Evolutionary conservation across 1,284 basidiomycete species (phyloP).

Genomic region (Schizophyllum commune): DNA sequence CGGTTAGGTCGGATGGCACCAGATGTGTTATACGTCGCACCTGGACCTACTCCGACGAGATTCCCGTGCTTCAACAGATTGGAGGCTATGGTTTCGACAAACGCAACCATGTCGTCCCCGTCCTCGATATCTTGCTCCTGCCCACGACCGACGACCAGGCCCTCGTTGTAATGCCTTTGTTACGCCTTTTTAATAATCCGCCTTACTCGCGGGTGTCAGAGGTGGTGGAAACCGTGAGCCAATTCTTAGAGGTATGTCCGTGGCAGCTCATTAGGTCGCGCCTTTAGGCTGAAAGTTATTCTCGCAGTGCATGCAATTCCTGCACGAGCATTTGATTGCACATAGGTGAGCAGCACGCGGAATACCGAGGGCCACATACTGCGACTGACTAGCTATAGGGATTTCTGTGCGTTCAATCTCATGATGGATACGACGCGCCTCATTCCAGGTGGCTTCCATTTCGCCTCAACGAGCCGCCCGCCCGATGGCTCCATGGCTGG

Average conservation of each 20-base stretch:
- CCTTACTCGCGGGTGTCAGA: neutral
- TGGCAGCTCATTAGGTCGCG: too few relatives aligned
- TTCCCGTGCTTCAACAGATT: neutral
- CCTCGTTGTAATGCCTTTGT: neutral
- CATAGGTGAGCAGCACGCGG: neutral
- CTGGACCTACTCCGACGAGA: neutral
- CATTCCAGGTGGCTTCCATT: slow-evolving; percentile 1
- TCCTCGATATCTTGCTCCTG: neutral
- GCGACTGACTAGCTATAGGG: neutral
- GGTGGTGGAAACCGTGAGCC: too few relatives aligned
- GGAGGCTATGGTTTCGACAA: neutral
- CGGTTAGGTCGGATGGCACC: neutral
- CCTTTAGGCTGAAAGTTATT: neutral
- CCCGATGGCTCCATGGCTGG: neutral
- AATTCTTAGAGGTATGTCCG: too few relatives aligned
- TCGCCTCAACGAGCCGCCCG: neutral
- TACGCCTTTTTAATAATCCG: neutral
- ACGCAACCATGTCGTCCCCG: neutral
- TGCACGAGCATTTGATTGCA: neutral
- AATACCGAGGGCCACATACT: neutral
- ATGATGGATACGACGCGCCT: neutral
- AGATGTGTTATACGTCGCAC: neutral
- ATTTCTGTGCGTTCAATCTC: neutral
- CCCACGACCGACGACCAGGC: neutral
- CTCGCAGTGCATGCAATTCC: neutral